Base-by-base conservation (phyloP, 1,284 basidiomycete species). In the Cryptococcus amylolentus region DNA sequence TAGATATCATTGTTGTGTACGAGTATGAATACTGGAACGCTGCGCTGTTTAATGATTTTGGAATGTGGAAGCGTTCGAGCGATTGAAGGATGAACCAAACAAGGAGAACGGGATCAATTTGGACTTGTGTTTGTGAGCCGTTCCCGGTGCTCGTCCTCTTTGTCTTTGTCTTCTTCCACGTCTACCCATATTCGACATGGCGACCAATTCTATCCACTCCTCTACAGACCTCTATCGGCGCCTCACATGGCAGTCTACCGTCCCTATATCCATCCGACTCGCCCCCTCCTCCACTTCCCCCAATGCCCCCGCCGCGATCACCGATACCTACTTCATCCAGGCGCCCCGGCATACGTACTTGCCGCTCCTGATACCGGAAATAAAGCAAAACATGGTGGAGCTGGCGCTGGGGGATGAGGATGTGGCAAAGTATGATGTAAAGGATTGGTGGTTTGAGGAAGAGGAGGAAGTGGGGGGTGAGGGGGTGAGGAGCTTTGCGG, bases 401-500 rank as follows among this genome's bases (percentile, higher is more conserved):
- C 84, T 95, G 48, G 89, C 91, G 5, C 87, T 96, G 67, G 90
- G 94, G 69, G 89, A 92, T 65, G 81, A 83, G 37, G 85, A 86
- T 23, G 83, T 85, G 4, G 84, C 84, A 55, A 60, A 62, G 44
- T 55, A 62, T 13, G 64, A 69, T 12, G 89, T 92, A 64, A 86
- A 89, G 57, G 87, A 92, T 49, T 91, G 93, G 88, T 96, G 93
- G 93, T 94, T 97, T 73, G 91, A 95, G 52, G 75, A 78, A 75
- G 71, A 68, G 31, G 39, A 44, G 13, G 61, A 64, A 20, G 23
- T 23, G 31, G 31, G 10, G 10, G 31, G 31, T 35, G 56, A 55
- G 86, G 62, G 86, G 84, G 58, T 86, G 85, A 49, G 83, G 80
- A 28, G 77, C 86, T 62, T 82, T 89, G 71, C 66, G 2, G 23